Base-by-base conservation (phyloP, 805 yeast species). In the Wickerhamiella kurtzmanii region DNA sequence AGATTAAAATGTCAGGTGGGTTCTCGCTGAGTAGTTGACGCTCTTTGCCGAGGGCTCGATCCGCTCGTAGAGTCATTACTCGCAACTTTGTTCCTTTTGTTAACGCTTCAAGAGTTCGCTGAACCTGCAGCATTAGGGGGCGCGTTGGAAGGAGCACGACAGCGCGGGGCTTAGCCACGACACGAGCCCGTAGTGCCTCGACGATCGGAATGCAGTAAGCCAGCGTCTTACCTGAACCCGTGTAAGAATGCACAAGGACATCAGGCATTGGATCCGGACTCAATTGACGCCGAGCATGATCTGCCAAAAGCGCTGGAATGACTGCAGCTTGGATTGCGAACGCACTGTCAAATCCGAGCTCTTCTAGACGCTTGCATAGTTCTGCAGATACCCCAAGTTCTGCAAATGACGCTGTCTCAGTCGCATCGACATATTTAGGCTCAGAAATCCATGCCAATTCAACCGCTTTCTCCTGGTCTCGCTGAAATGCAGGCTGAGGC, bases 191-290 rank as follows among this genome's bases (percentile, higher is more conserved):
- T 45, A 89, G 67, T 2, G 77, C 66, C 50, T 88, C 87, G 2
- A 92, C 70, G 5, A 92, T 73, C 1, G 98, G 97, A 2, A 89
- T 71, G 44, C 78, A 71, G 58, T 89, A 89, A 2, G 96, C 94
- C 46, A 92, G 67, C 0, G 98, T 89, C 60, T 89, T 89, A 57
- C 98, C 98, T 0, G 95, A 82, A 39, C 98, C 98, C 0, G 98
- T 89, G 9, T 94, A 76, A 1, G 98, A 95, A 63, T 89, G 88
- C 4, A 89, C 95, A 41, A 89, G 67, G 17, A 87, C 63, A 63
- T 92, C 95, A 1, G 51, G 61, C 53, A 49, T 50, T 9, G 62
- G 57, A 48, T 67, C 68, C 5, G 69, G 70, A 16, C 60, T 44
- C 15, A 60, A 35, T 3, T 53, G 47, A 20, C 59, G 57, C 35